Evolutionary conservation across 2,329 filamentous ascomycete genomes (phyloP).

Genomic region (Cytospora leucostoma): DNA sequence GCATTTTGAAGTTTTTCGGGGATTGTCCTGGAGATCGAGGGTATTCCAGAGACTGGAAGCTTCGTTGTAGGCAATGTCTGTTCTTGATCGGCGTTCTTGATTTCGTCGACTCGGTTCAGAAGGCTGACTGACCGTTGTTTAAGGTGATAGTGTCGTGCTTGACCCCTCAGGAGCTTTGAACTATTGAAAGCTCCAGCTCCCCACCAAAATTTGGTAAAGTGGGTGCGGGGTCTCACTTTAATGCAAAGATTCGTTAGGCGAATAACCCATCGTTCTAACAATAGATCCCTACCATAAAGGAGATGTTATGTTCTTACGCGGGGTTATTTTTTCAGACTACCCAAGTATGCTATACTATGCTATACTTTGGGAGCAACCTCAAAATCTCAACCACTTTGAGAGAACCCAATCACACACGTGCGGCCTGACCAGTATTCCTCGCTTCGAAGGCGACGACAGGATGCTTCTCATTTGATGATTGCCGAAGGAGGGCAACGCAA

Average conservation of each 20-base stretch:
- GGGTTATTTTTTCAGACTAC: no score
- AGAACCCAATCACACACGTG: no score
- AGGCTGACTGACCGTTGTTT: not conserved
- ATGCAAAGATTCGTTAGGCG: constrained; percentile 19
- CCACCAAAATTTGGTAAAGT: constrained; percentile 27
- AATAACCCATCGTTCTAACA: not conserved
- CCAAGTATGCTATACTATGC: no score
- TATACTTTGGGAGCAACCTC: not conserved
- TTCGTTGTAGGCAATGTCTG: not conserved
- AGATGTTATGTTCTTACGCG: no score
- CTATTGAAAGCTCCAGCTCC: constrained; percentile 12
- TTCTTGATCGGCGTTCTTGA: not conserved
- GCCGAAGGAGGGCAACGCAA: no score
- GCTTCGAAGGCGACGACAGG: no score
- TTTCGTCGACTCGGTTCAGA: not conserved
- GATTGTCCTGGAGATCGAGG: not conserved
- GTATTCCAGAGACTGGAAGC: not conserved
- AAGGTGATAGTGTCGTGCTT: not conserved
- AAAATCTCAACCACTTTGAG: no score
- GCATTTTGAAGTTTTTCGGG: constrained; percentile 40
- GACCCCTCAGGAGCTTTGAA: not conserved
- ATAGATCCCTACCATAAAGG: not conserved
- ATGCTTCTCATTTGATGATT: no score
- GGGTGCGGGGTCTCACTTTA: constrained; percentile 20
- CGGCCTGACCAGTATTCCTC: no score